A percentile compares a stretch with the other conserved stretches of the same genome.
These are phyloP conservation scores for Fusarium torreyae DNA, from an alignment of 2,329 filamentous ascomycete species.

Conservation along the genomic window DNA sequence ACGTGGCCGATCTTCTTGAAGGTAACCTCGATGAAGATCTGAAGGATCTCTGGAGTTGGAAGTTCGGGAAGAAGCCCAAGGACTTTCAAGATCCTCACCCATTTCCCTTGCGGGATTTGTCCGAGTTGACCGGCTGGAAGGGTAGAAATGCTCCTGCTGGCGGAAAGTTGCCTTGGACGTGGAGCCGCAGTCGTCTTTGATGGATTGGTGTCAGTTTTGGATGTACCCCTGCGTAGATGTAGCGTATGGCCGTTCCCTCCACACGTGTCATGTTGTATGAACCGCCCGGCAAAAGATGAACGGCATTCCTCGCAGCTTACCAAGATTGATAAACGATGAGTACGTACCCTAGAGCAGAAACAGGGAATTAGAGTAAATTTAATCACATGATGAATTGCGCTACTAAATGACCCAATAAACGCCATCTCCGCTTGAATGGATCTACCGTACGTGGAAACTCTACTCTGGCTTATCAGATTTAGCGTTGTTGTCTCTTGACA, in stretches of 20 bases:
- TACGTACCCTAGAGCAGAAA: slow-evolving; percentile 9
- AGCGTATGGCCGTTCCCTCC: not conserved
- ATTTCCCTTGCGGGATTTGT: slow-evolving; percentile 39
- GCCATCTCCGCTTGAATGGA: slow-evolving; percentile 19
- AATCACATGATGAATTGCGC: slow-evolving; percentile 33
- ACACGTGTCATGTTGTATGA: slow-evolving; percentile 23
- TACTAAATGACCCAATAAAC: slow-evolving; percentile 20
- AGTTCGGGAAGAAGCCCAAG: slow-evolving; percentile 36
- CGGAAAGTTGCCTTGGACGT: slow-evolving; percentile 46
- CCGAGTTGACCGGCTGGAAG: slow-evolving; percentile 42
- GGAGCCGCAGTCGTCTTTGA: slow-evolving; percentile 41
- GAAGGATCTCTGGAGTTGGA: slow-evolving; percentile 57
- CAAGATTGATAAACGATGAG: slow-evolving; percentile 1
- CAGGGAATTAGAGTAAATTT: slow-evolving; percentile 6
- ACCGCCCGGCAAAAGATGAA: slow-evolving; percentile 8
- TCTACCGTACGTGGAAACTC: slow-evolving; percentile 1
- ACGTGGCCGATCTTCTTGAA: slow-evolving; percentile 54
- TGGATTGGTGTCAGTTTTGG: not conserved
- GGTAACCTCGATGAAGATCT: slow-evolving; percentile 59
- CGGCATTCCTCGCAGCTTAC: not conserved
- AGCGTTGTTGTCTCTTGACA: slow-evolving; percentile 34
- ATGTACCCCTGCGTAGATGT: slow-evolving; percentile 5
- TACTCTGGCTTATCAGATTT: slow-evolving; percentile 6
- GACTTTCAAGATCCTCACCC: slow-evolving; percentile 45
- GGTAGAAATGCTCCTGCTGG: slow-evolving; percentile 40